Evolutionary conservation across 805 yeast genomes (phyloP), one percentile per base, ranked within the genome.

Genomic region (Sugiyamaella valdiviana): DNA sequence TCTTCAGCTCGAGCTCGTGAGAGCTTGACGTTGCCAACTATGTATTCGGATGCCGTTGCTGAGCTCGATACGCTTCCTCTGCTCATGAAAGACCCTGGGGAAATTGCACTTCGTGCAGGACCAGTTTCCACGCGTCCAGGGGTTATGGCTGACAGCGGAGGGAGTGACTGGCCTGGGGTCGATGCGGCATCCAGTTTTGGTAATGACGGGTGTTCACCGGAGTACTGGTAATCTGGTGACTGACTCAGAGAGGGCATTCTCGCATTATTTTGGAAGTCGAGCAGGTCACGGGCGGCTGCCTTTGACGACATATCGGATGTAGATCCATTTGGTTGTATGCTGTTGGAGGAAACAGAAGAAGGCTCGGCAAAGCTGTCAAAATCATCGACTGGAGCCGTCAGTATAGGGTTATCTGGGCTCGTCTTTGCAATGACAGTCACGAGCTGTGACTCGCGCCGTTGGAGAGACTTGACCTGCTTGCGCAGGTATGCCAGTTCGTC

Each of bases 11-110:
- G 80, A 10, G 71, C 74, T 1, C 82, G 63, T 1, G 89, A 73
- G 14, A 90, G 70, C 29, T 71, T 72, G 6, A 89, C 91, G 51
- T 83, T 85, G 0, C 95, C 96, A 17, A 90, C 66, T 1, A 77
- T 75, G 59, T 85, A 87, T 56, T 85, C 91, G 1, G 79, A 70
- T 14, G 41, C 22, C 17, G 39, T 15, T 4, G 16, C 39, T 17
- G 39, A 36, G 39, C 39, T 36, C 21, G 39, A 19, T 10, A 19
- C 10, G 21, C 6, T 3, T 9, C 21, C 39, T 3, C 17, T 10
- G 9, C 12, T 12, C n/a, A 17, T 12, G 9, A 16, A 16, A 10
- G 39, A 36, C 16, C 21, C 21, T 4, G 39, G n/a, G 16, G 19
- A 3, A n/a, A 19, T 10, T 17, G 21, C 9, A 36, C 21, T 7